Conservation (phyloP, 352 stramenopile genomes). For the Globisporangium orthogonon region DNA sequence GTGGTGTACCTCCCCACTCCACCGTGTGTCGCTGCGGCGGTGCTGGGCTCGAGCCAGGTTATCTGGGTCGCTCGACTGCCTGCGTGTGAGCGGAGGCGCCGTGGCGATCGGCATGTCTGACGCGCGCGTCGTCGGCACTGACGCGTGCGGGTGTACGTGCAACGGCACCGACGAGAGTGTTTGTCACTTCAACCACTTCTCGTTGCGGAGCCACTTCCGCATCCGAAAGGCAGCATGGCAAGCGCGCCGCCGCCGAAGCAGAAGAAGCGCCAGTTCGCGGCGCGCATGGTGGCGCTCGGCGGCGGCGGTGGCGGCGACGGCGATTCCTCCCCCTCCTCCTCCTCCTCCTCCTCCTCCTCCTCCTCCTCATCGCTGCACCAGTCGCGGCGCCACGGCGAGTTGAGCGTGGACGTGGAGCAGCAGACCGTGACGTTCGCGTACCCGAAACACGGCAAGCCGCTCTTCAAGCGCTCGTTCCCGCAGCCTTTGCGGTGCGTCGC, state of each 20-base stretch:
- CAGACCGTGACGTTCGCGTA: conserved; percentile 44
- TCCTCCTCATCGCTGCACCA: conserved; percentile 15
- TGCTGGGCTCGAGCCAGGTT: too few species aligned
- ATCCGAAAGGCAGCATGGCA: background rate
- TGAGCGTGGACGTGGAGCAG: conserved; percentile 19
- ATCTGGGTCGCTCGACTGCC: too few species aligned
- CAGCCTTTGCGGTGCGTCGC: conserved; percentile 46
- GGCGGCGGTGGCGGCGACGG: background rate
- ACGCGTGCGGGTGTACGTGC: too few species aligned
- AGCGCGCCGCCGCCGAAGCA: background rate
- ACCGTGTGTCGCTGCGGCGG: too few species aligned
- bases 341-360: background rate
- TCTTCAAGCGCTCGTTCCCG: conserved; percentile 43
- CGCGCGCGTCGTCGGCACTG: too few species aligned
- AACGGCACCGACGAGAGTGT: background rate
- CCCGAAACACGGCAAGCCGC: conserved; percentile 19
- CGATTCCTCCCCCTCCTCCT: too few species aligned
- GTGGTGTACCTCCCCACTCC: too few species aligned
- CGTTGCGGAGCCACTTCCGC: conserved; percentile 1
- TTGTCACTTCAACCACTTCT: background rate
- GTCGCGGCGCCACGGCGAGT: conserved; percentile 34
- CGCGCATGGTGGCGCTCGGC: conserved; percentile 8
- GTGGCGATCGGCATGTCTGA: too few species aligned
- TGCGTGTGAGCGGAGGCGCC: too few species aligned
- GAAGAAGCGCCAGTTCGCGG: conserved; percentile 8